These are phyloP conservation scores for Penicillium digitatum DNA, from an alignment of 2,329 filamentous ascomycete genomes.

Conservation along the genomic window DNA sequence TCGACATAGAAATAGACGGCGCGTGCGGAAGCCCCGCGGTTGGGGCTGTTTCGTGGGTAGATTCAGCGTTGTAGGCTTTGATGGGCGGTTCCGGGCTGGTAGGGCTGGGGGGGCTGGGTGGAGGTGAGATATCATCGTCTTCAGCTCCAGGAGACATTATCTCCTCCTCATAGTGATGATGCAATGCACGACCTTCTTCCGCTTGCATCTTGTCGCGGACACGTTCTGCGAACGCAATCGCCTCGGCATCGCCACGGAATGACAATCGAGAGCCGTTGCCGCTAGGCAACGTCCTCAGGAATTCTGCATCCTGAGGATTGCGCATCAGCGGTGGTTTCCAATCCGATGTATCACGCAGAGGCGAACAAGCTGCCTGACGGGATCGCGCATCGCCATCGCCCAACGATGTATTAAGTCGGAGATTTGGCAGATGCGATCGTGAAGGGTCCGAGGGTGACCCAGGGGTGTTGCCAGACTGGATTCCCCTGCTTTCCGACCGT, in stretches of 20 bases:
- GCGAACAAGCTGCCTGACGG: slow-evolving; percentile 7
- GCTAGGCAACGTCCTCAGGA: slow-evolving; percentile 34
- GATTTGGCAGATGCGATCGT: slow-evolving; percentile 23
- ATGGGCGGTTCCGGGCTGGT: slow-evolving; percentile 16
- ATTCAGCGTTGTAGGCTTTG: slow-evolving; percentile 12
- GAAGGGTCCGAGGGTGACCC: slow-evolving; percentile 14
- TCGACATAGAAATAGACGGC: slow-evolving; percentile 18
- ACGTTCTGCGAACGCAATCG: slow-evolving; percentile 46
- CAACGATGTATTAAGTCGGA: slow-evolving; percentile 36
- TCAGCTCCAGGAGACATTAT: slow-evolving; percentile 28
- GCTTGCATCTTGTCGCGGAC: slow-evolving; percentile 51
- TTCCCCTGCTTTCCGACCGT: slow-evolving; percentile 14
- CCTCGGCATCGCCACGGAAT: slow-evolving; percentile 37
- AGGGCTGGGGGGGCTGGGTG: slow-evolving; percentile 3
- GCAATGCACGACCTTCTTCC: slow-evolving; percentile 51
- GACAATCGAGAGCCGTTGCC: slow-evolving; percentile 38
- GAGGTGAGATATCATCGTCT: slow-evolving; percentile 10
- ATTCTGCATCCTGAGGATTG: slow-evolving; percentile 37
- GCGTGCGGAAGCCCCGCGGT: slow-evolving; percentile 25
- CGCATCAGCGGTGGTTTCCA: slow-evolving; percentile 33
- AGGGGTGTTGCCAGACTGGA: slow-evolving; percentile 12
- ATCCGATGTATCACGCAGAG: slow-evolving; percentile 13
- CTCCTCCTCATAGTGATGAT: slow-evolving; percentile 41
- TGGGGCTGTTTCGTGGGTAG: slow-evolving; percentile 28
- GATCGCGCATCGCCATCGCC: slow-evolving; percentile 18